Evolutionary conservation across 2,329 filamentous ascomycete genomes (phyloP), one percentile per base, ranked within the genome.

Genomic region (Talaromyces pinophilus): DNA sequence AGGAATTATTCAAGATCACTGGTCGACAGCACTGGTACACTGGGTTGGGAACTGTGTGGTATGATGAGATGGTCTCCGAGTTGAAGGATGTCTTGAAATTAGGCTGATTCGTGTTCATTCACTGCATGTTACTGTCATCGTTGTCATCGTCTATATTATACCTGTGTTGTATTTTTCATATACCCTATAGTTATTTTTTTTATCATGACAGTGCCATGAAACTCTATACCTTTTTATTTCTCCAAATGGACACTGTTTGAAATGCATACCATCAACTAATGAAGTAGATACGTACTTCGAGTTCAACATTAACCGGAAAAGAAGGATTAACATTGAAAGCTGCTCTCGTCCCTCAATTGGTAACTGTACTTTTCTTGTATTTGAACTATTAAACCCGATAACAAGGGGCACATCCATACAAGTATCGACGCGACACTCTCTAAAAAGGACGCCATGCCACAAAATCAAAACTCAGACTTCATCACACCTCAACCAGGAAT

Each of bases 401-500:
- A 25, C 25, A 28, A 13, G 42, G 33, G 28, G 28, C n/a, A 59
- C 52, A 33, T 44, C 42, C 25, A 59, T 59, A 63, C 42, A 59
- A 42, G 28, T 59, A 46, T 64, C 28, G 19, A 64, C 35, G 19
- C 42, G 8, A 19, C 19, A 22, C 22, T 50, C 22, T 46, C 28
- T 46, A 44, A 64, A 17, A 8, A 10, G 40, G n/a, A 66, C 66
- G 62, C 66, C 59, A 66, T 63, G 52, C 30, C 38, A 59, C 59
- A 60, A 65, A 33, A 67, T 25, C 25, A 38, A 60, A 52, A 62
- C 59, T 64, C 52, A 65, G 28, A 40, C 33, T 19, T 38, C 46
- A 6, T 60, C 57, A 44, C 33, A 64, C 60, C 46, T 59, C 68
- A 69, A 68, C 69, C 64, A 69, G 67, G 69, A 67, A 63, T 61